Conservation (phyloP, 2,329 filamentous ascomycete genomes). For the Fusarium pseudograminearum region DNA sequence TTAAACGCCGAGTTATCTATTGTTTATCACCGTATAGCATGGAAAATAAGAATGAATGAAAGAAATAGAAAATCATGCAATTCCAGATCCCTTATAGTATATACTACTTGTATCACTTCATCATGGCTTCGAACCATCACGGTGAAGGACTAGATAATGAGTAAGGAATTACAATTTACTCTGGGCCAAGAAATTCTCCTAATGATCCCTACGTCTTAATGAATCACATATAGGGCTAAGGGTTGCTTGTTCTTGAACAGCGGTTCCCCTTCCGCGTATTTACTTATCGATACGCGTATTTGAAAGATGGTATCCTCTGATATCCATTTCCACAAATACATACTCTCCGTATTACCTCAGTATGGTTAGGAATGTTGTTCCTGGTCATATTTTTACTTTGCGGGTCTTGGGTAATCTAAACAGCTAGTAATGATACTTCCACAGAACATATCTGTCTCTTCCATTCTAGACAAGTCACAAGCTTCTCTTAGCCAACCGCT, state of each 20-base stretch:
- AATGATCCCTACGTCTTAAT: background rate
- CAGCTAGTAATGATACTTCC: accelerated
- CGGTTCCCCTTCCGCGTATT: background rate
- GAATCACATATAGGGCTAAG: background rate
- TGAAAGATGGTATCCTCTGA: background rate
- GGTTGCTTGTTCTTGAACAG: background rate
- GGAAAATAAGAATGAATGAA: background rate
- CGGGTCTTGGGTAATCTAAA: background rate
- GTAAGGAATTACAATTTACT: background rate
- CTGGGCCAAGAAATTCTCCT: background rate
- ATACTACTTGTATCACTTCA: background rate
- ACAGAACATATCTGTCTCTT: background rate
- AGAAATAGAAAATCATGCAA: too few relatives aligned
- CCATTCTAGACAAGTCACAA: background rate
- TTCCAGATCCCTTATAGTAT: background rate
- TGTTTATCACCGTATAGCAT: background rate
- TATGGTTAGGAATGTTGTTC: accelerated
- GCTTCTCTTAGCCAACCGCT: background rate
- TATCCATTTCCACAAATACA: background rate
- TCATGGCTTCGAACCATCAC: background rate
- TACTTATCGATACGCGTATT: background rate
- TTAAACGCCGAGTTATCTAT: background rate
- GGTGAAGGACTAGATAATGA: background rate
- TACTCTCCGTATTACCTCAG: background rate
- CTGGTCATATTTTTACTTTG: background rate